phyloP scores from a whole-genome alignment of 2,329 filamentous ascomycete genomes.

The Fusarium dlaminii region DNA sequence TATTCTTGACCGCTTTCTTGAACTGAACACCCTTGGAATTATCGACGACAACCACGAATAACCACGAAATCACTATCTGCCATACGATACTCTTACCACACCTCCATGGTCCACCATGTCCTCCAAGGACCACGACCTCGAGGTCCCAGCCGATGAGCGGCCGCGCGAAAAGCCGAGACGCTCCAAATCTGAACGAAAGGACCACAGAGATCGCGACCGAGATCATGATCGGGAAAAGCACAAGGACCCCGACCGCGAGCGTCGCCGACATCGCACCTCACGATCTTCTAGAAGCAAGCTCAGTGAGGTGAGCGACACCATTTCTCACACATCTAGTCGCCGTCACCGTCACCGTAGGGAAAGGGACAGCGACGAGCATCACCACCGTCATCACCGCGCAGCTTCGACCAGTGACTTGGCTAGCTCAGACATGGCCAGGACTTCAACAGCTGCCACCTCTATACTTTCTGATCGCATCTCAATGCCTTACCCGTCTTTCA shows the following conservation, averaged over 20 bases:
- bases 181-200: constrained; percentile 53
- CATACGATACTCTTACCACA: constrained; percentile 9
- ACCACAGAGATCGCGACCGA: constrained; percentile 48
- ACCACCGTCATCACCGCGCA: constrained; percentile 39
- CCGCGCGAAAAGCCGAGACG: constrained; percentile 53
- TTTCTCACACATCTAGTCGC: constrained; percentile 50
- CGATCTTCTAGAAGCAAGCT: constrained; percentile 55
- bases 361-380: constrained; percentile 48
- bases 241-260: constrained; percentile 48
- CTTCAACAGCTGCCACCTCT: constrained; percentile 47
- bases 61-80: constrained; percentile 1
- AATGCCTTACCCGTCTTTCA: constrained; percentile 82
- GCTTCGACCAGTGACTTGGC: constrained; percentile 60
- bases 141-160: constrained; percentile 49
- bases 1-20: constrained; percentile 30
- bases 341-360: constrained; percentile 47
- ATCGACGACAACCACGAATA: constrained; percentile 11
- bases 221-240: constrained; percentile 47
- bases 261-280: constrained; percentile 51
- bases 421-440: constrained; percentile 54
- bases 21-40: constrained; percentile 10
- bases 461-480: constrained; percentile 56
- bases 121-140: constrained; percentile 54
- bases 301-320: constrained; percentile 52
- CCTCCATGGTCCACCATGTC: constrained; percentile 51